These are phyloP conservation scores for Lipomyces yamadae DNA, from an alignment of 805 yeast genomes.

Conservation along the genomic window DNA sequence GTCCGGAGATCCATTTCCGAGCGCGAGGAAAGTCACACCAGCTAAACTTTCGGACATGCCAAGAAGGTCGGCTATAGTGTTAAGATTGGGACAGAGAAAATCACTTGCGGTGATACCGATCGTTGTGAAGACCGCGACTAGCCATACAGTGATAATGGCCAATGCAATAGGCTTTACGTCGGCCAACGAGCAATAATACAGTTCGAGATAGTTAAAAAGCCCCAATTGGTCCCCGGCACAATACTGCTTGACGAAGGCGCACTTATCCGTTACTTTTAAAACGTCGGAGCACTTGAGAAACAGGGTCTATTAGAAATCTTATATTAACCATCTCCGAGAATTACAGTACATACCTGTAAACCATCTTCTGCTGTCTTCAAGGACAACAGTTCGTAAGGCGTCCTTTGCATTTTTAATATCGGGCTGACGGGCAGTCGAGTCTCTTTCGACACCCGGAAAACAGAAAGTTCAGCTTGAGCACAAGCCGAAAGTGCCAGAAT, in stretches of 20 bases:
- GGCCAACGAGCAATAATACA: constrained; percentile 37
- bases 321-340: background rate
- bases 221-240: constrained; percentile 33
- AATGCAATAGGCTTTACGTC: constrained; percentile 26
- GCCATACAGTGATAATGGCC: constrained; percentile 39
- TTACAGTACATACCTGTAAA: constrained; percentile 9
- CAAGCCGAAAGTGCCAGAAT: background rate
- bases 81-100: constrained; percentile 77
- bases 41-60: constrained; percentile 69
- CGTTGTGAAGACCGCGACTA: constrained; percentile 57
- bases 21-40: constrained; percentile 84
- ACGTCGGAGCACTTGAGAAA: constrained; percentile 30
- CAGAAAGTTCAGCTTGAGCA: background rate
- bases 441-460: background rate
- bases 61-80: constrained; percentile 63
- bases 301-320: background rate
- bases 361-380: constrained; percentile 18
- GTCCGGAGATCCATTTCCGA: constrained; percentile 94
- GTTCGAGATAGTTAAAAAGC: constrained; percentile 34
- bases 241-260: constrained; percentile 35
- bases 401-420: background rate
- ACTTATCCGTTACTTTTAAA: constrained; percentile 27
- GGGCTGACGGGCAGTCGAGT: constrained; percentile 11
- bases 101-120: constrained; percentile 84
- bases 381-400: constrained; percentile 14